phyloP scores from a whole-genome alignment of 2,329 filamentous ascomycete species.

The Monilinia vaccinii-corymbosi region DNA sequence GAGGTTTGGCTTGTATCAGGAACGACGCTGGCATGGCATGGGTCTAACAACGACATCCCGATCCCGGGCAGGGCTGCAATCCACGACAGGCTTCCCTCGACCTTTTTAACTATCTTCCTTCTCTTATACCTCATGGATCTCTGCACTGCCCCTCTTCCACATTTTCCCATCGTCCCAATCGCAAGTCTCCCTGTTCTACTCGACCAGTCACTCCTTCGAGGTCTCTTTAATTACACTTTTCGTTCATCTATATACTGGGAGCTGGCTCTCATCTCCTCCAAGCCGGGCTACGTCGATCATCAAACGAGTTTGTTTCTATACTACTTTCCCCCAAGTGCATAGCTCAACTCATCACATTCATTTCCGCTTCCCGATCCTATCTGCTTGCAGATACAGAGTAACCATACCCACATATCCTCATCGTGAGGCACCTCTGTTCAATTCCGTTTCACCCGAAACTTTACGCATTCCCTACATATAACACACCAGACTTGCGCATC shows the following conservation, averaged over 20 bases:
- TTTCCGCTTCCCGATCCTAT: conserved; percentile 24
- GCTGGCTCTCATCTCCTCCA: conserved; percentile 46
- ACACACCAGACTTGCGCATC: conserved; percentile 31
- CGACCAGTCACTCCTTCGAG: conserved; percentile 44
- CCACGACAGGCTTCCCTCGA: conserved; percentile 30
- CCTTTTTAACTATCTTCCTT: conserved; percentile 32
- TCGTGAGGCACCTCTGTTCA: conserved; percentile 33
- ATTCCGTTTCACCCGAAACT: conserved; percentile 31
- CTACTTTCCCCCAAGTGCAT: conserved; percentile 25
- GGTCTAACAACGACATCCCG: conserved; percentile 24
- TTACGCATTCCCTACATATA: conserved; percentile 34
- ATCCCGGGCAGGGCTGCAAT: conserved; percentile 25
- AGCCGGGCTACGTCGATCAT: conserved; percentile 30
- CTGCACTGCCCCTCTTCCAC: conserved; percentile 40
- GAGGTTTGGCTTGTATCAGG: conserved; percentile 29
- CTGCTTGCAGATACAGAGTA: conserved; percentile 26
- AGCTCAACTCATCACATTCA: conserved; percentile 36
- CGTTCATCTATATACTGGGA: conserved; percentile 42
- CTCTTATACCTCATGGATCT: conserved; percentile 43
- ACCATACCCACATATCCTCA: conserved; percentile 31
- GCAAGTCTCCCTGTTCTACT: conserved; percentile 33
- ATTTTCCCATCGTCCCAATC: conserved; percentile 39
- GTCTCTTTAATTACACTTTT: conserved; percentile 35
- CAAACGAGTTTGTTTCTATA: conserved; percentile 37
- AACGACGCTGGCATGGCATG: conserved; percentile 25